Percentiles rank a stretch among this genome's conserved stretches.
These are phyloP conservation scores for Ceratocystis albifundus DNA, from an alignment of 2,329 filamentous ascomycete species.

Conservation along the genomic window DNA sequence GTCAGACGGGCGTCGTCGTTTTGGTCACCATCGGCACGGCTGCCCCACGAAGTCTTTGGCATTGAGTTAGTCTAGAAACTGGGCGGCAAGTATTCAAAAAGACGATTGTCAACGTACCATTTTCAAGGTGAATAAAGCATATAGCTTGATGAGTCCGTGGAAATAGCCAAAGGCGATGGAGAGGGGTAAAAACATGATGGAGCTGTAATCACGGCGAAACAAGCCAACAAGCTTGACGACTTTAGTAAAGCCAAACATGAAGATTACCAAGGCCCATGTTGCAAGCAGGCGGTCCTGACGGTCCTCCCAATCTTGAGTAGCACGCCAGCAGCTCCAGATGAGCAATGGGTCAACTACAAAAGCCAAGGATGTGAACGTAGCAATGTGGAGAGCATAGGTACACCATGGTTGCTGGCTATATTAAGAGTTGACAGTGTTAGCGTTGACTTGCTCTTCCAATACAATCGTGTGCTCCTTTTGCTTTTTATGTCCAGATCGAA, in stretches of 20 bases:
- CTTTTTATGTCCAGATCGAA: background rate
- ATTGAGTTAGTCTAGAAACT: background rate
- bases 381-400: conserved; percentile 83
- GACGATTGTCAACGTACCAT: conserved; percentile 50
- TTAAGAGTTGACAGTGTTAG: background rate
- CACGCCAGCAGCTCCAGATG: conserved; percentile 56
- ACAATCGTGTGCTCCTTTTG: too few species aligned
- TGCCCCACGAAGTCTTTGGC: conserved; percentile 82
- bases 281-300: conserved; percentile 40
- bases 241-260: conserved; percentile 76
- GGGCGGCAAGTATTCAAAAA: background rate
- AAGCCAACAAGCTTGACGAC: conserved; percentile 82
- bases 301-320: conserved; percentile 49
- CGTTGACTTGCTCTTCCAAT: background rate
- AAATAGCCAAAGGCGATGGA: conserved; percentile 87
- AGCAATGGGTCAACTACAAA: conserved; percentile 66
- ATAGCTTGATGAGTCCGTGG: conserved; percentile 84
- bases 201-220: conserved; percentile 71
- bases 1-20: conserved; percentile 64
- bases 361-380: conserved; percentile 82
- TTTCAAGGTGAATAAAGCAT: conserved; percentile 69
- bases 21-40: conserved; percentile 78
- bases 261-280: conserved; percentile 53
- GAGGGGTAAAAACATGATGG: conserved; percentile 68
- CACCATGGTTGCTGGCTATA: conserved; percentile 81